Evolutionary conservation across 2,329 filamentous ascomycete genomes (phyloP), one percentile per base, ranked within the genome.

Genomic region (Colletotrichum viniferum): DNA sequence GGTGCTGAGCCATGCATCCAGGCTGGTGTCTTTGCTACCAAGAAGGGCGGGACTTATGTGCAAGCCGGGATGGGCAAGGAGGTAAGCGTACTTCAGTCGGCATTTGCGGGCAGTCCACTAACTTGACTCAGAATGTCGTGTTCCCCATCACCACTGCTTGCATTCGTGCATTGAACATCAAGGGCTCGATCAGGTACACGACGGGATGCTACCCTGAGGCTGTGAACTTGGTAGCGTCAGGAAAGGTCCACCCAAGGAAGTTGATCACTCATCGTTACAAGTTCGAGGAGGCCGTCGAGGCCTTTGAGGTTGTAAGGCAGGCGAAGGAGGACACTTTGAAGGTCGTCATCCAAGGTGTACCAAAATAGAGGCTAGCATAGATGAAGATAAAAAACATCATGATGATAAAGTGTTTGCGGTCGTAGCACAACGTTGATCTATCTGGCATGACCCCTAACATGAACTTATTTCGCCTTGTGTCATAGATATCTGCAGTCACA

Each of bases 191-290:
- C 85, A 89, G 94, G 63, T 96, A 96, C 79, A 93, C 92, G 13
- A 94, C 95, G 82, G 94, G 93, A 0, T 96, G 95, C 80, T 88
- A 90, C 77, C 89, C 95, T 72, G 90, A 93, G 65, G 90, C 89
- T 0, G 82, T 91, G 1, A 82, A 88, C 55, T 80, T 91, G 8
- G 83, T 91, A n/a, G 84, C 86, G 1, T 85, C 82, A n/a, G 86
- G 88, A 1, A 88, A 87, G 78, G 82, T 89, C 21, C 77, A 85
- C 18, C 79, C 79, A 2, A 79, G 80, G 4, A 81, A 92, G 80
- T 89, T 95, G 86, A 90, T 95, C 16, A 95, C 94, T 4, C 94
- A 95, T 83, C 89, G 91, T 7, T 94, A 92, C 82, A 90, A 89
- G 75, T 85, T 95, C 1, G 90, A 88, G 14, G 87, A 89, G 34